phyloP scores from a whole-genome alignment of 257 asterid genomes.

The Solanum sparsipilum region DNA sequence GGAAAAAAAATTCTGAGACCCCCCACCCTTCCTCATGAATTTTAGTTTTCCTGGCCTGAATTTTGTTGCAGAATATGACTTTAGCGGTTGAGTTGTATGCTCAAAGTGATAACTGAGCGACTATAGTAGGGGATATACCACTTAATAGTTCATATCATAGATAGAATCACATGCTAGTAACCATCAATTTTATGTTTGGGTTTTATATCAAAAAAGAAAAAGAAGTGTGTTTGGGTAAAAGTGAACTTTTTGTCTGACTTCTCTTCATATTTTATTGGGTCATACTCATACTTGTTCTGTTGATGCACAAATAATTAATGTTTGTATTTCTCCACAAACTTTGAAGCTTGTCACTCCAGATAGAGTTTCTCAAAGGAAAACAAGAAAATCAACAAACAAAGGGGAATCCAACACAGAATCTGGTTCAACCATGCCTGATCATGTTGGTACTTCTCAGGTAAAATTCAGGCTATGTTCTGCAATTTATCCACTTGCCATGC shows the following conservation, averaged over 20 bases:
- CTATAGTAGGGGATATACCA: background rate
- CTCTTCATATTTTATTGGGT: background rate
- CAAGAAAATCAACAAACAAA: conserved; percentile 16
- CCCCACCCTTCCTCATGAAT: background rate
- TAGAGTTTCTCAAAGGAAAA: conserved; percentile 9
- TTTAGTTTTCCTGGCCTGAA: background rate
- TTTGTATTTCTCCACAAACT: background rate
- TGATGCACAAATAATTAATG: background rate
- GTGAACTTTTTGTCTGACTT: background rate
- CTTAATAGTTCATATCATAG: background rate
- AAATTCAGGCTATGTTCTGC: background rate
- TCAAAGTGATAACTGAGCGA: background rate
- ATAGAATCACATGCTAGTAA: background rate
- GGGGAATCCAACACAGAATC: conserved; percentile 3
- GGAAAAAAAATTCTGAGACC: background rate
- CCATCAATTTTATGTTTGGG: background rate
- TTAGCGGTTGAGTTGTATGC: background rate
- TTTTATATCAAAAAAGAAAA: background rate
- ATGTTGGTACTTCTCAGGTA: conserved; percentile 22
- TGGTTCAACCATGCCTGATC: conserved; percentile 13
- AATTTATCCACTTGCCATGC: background rate
- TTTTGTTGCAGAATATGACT: background rate
- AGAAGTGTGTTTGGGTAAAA: background rate
- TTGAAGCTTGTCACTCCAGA: conserved; percentile 3
- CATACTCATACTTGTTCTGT: background rate